Evolutionary conservation across 1,284 basidiomycete genomes (phyloP), one percentile per base, ranked within the genome.

Genomic region (Malassezia furfur): DNA sequence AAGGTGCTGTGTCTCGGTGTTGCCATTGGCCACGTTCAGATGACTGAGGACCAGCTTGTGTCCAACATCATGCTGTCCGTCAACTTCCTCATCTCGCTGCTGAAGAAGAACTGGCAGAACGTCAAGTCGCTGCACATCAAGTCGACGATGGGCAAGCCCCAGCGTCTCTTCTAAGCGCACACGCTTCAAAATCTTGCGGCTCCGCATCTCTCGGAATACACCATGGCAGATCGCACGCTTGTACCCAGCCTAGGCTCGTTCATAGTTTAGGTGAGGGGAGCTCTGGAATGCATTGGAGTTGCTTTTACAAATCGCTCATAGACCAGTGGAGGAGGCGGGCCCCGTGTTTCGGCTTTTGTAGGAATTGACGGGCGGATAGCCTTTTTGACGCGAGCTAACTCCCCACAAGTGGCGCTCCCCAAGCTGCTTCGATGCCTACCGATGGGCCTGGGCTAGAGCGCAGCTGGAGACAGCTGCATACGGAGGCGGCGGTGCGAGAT

Each of bases 61-160:
- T 86, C 79, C 68, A 98, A 98, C 80, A 86, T 90, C 81, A 98
- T 98, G 94, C 80, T 98, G 72, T 51, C 89, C 78, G 93, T 99
- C 83, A 99, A 99, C 85, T 99, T 98, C 85, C 83, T 99, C 68
- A 88, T 99, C 76, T 96, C 94, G 39, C 81, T 99, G 60, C 85
- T 99, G 77, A 98, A 98, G 85, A 98, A 98, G 85, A 91, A 96
- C 66, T 96, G 91, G 91, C 93, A 96, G 79, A 99, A 98, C 81
- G 87, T 98, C 80, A 93, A 91, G 81, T 96, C 91, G 61, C 82
- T 98, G 66, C 90, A 94, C 83, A 85, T 99, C 82, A 99, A 99
- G 84, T 84, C 84, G 70, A 93, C 93, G 76, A 98, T 96, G 93
- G 91, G 93, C 82, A 94, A 94, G 81, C 88, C 91, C 62, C 80